A percentile compares a stretch with the other conserved stretches of the same genome.
Evolutionary conservation across 2,329 filamentous ascomycete species (phyloP).

Genomic region (Cytospora piceae): DNA sequence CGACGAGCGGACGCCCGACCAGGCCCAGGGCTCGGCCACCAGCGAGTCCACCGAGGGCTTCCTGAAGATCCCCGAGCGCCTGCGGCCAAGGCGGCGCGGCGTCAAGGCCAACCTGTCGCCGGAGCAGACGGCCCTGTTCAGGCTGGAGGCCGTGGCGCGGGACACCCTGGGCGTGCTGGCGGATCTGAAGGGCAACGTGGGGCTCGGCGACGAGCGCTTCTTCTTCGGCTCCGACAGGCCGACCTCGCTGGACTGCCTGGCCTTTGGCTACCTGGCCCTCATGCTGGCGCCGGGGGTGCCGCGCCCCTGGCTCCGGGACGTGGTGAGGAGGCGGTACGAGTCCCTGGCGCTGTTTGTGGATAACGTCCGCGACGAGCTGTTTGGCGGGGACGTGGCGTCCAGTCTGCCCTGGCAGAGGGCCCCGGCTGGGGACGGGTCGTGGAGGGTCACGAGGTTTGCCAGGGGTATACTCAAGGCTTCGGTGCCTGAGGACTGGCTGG

Average conservation of each 20-base stretch:
- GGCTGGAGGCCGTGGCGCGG: slow-evolving; percentile 71
- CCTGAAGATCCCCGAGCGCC: slow-evolving; percentile 45
- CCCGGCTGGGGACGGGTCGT: slow-evolving; percentile 2
- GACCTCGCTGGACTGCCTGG: slow-evolving; percentile 76
- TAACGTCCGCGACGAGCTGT: slow-evolving; percentile 26
- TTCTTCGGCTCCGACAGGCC: slow-evolving; percentile 38
- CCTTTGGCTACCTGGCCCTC: slow-evolving; percentile 77
- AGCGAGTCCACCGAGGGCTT: slow-evolving; percentile 36
- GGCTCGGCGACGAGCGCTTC: slow-evolving; percentile 37
- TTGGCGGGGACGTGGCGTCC: slow-evolving; percentile 27
- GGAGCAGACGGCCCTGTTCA: slow-evolving; percentile 73
- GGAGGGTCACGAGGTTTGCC: slow-evolving; percentile 20
- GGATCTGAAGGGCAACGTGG: slow-evolving; percentile 59
- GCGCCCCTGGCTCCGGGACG: slow-evolving; percentile 40
- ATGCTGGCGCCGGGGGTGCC: slow-evolving; percentile 56
- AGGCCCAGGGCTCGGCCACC: slow-evolving; percentile 39
- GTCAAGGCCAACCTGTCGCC: slow-evolving; percentile 67
- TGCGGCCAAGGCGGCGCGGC: slow-evolving; percentile 59
- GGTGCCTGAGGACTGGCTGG: slow-evolving; percentile 22
- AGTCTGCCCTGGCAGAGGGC: slow-evolving; percentile 18
- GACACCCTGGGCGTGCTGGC: slow-evolving; percentile 74
- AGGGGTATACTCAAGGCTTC: slow-evolving; percentile 23
- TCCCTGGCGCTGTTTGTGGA: slow-evolving; percentile 35
- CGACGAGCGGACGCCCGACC: slow-evolving; percentile 35
- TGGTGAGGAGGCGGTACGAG: slow-evolving; percentile 33